Percentiles rank a stretch among this genome's conserved stretches.
These are phyloP conservation scores for Ustilago xerochloae DNA, from an alignment of 1,284 basidiomycete species.

Conservation along the genomic window DNA sequence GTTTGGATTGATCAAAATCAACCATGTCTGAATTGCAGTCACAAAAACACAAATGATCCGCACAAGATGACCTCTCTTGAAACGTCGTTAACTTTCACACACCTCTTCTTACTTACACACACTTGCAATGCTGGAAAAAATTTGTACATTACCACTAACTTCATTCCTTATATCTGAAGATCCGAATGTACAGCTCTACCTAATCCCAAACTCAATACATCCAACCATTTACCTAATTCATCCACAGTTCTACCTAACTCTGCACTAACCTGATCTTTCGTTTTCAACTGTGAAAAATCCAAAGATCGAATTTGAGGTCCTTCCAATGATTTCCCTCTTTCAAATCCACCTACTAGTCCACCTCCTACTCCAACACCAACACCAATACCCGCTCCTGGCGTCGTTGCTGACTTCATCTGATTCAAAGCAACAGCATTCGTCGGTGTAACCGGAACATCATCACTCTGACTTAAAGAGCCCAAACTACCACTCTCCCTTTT, in stretches of 20 bases:
- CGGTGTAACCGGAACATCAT: constrained; percentile 2
- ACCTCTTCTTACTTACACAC: not conserved
- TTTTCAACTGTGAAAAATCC: constrained; percentile 76
- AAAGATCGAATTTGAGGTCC: constrained; percentile 74
- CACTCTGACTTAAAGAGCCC: not conserved
- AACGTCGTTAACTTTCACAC: too few species aligned
- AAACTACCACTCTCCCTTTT: not conserved
- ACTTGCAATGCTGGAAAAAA: not conserved
- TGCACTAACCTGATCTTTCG: constrained; percentile 76
- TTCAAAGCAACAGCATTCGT: not conserved
- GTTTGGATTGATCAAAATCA: too few species aligned
- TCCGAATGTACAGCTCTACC: constrained; percentile 39
- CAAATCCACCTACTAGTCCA: not conserved
- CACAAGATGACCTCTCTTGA: too few species aligned
- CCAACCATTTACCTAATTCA: constrained; percentile 83
- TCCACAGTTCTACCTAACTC: constrained; percentile 82
- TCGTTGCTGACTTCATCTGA: not conserved
- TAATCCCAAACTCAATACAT: constrained; percentile 75
- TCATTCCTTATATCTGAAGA: not conserved
- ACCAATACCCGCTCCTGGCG: not conserved
- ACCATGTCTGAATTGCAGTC: too few species aligned
- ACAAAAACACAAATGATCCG: too few species aligned
- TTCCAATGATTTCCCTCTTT: not conserved
- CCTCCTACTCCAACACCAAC: too few species aligned
- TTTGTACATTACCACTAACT: not conserved